These are phyloP conservation scores for Aspergillus sp. DNA, from an alignment of 2,329 filamentous ascomycete species.

Conservation along the genomic window DNA sequence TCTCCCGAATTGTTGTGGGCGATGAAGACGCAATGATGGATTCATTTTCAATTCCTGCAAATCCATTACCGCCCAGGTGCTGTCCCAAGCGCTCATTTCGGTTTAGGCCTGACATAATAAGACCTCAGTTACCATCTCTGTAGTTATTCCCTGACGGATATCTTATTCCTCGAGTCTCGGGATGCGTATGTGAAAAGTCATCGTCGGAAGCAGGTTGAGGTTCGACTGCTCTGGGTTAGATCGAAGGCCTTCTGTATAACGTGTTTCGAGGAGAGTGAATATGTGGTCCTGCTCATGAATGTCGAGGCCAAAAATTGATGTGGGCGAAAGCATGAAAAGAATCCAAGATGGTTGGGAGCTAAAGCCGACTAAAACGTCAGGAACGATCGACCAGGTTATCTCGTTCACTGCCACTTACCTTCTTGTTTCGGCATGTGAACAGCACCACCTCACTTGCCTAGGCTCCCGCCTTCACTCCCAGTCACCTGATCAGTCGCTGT, in stretches of 20 bases:
- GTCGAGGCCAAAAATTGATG: background rate
- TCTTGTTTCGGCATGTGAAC: slow-evolving; percentile 1
- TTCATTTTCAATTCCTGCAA: slow-evolving; percentile 24
- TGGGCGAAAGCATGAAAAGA: background rate
- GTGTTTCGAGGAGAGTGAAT: slow-evolving; percentile 45
- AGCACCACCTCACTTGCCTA: background rate
- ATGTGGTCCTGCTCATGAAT: slow-evolving; percentile 45
- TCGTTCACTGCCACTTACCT: background rate
- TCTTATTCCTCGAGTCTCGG: slow-evolving; percentile 21
- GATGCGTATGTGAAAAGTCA: slow-evolving; percentile 23
- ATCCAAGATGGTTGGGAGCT: background rate
- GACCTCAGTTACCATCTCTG: slow-evolving; percentile 12
- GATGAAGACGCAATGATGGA: slow-evolving; percentile 17
- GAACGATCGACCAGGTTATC: background rate
- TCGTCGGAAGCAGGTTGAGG: slow-evolving; percentile 23
- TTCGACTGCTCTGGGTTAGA: slow-evolving; percentile 30
- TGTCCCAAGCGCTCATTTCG: slow-evolving; percentile 12
- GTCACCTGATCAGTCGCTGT: background rate
- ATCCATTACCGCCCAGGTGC: slow-evolving; percentile 14
- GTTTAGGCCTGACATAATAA: slow-evolving; percentile 11
- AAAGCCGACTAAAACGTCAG: background rate
- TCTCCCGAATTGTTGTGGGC: slow-evolving; percentile 17
- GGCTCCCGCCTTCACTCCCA: background rate
- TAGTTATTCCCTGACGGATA: slow-evolving; percentile 18
- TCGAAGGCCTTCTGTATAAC: slow-evolving; percentile 45